phyloP scores from a whole-genome alignment of 2,329 filamentous ascomycete genomes.

The Fusarium dlaminii region DNA sequence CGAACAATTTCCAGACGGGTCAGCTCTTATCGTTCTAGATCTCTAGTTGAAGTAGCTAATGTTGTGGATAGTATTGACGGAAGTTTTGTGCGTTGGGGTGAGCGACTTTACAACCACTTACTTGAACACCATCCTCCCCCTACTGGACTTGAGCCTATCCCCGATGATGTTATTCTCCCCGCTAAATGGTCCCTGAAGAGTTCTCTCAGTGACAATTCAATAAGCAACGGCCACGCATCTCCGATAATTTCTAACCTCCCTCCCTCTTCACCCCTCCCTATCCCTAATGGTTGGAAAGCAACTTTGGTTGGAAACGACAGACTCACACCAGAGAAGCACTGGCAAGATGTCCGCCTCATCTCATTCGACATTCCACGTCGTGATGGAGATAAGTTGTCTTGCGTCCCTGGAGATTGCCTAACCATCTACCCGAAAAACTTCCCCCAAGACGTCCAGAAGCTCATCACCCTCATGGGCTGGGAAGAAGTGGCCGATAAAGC shows the following conservation, averaged over 20 bases:
- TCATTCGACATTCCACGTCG: constrained; percentile 60
- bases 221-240: constrained; percentile 18
- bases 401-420: constrained; percentile 80
- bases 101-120: constrained; percentile 72
- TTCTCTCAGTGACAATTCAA: not conserved
- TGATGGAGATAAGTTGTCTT: constrained; percentile 43
- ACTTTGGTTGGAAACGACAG: constrained; percentile 73
- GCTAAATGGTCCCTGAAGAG: constrained; percentile 67
- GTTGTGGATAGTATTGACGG: constrained; percentile 74
- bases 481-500: constrained; percentile 73
- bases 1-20: constrained; percentile 94
- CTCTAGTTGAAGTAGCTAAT: not conserved
- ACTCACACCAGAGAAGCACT: constrained; percentile 80
- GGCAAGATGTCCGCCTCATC: constrained; percentile 93
- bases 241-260: constrained; percentile 37
- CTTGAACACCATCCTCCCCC: constrained; percentile 75
- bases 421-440: constrained; percentile 91
- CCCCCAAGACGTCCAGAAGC: constrained; percentile 76
- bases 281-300: constrained; percentile 66
- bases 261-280: constrained; percentile 57
- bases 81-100: constrained; percentile 80
- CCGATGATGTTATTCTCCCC: constrained; percentile 76
- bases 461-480: constrained; percentile 86
- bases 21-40: constrained; percentile 43
- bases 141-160: constrained; percentile 72